Evolutionary conservation across 176 grass and related monocot genomes (phyloP), one percentile per base, ranked within the genome.

Genomic region (Rhynchospora pubera): DNA sequence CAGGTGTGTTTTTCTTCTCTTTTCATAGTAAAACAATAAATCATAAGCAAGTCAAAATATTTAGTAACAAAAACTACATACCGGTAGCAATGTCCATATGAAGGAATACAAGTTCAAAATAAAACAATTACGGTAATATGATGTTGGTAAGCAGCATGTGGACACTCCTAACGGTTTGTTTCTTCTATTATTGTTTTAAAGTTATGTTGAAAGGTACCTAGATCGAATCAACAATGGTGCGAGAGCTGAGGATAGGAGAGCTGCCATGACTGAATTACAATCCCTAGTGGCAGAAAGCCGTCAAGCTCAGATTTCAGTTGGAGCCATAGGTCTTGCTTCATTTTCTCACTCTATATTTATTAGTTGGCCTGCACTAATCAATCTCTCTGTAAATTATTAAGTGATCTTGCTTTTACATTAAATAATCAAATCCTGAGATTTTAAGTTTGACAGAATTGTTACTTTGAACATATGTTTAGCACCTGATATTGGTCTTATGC

Each of bases 181-280:
- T 28, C 26, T 28, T 28, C 26, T 1, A 28, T 28, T 28, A 28
- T 28, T 28, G 26, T 28, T 28, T 28, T 28, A 28, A 28, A 28
- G 26, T 28, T 28, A 28, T 28, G 26, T 28, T 28, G 26, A 28
- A 28, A 28, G 26, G 26, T 28, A 28, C 26, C 26, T 98, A 7
- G 92, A 98, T 51, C 90, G 96, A 76, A 94, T 98, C 79, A 89
- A 85, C 87, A 98, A 94, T 2, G 96, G 96, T 39, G 91, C 88
- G 12, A 90, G 91, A 85, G 74, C 89, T 4, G 96, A 98, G 1
- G 92, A 98, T 52, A 85, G 96, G 77, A 90, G 96, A 59, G 88
- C 92, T 88, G 90, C 96, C 72, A 91, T 98, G 89, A 87, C 87
- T 2, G 32, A 34, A 34, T 34, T 34, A 34, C 32, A 34, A 34